Evolutionary conservation across 148 eudicot species (phyloP), one percentile per base, ranked within the genome.

Genomic region (Agrostemma githago): DNA sequence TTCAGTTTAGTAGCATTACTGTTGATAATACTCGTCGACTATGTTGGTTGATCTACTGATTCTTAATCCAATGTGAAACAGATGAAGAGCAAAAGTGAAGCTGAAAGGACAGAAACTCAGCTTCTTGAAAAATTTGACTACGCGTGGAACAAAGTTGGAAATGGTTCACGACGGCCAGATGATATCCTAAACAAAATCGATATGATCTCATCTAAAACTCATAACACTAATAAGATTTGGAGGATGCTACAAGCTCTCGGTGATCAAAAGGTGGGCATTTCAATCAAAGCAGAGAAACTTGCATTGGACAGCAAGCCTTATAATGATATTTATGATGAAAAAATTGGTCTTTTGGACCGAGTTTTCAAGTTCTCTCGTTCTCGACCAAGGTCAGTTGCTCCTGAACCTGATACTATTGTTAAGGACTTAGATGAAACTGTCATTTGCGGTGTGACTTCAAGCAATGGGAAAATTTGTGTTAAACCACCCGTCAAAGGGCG

Each of bases 141-240:
- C 79, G 97, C 97, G 34, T 94, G 98, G 98, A 94, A 94, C 82
- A 89, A 86, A 85, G 88, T 83, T 34, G 83, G 84, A 51, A 94
- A 94, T 76, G 86, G 90, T 19, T 67, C 74, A 68, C 91, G 97
- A 38, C 98, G 98, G 51, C 90, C 82, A 37, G 64, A 77, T 62
- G 97, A 89, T 72, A 81, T 88, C 60, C 72, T 73, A 69, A 64
- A 43, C 40, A 89, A 83, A 68, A 79, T 91, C 9, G 85, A 89
- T 5, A 70, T 70, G 53, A 74, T 76, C n/a, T 61, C 77, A 62
- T 66, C 80, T 9, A 68, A 71, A 66, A 61, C 58, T 62, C 65
- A 37, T 51, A 71, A 58, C 46, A 70, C 79, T 53, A 75, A 86
- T 66, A 78, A 62, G 71, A 77, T 88, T 60, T 42, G 79, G 37